Conservation (phyloP, 2,329 filamentous ascomycete genomes). For the Neofusicoccum sp. region DNA sequence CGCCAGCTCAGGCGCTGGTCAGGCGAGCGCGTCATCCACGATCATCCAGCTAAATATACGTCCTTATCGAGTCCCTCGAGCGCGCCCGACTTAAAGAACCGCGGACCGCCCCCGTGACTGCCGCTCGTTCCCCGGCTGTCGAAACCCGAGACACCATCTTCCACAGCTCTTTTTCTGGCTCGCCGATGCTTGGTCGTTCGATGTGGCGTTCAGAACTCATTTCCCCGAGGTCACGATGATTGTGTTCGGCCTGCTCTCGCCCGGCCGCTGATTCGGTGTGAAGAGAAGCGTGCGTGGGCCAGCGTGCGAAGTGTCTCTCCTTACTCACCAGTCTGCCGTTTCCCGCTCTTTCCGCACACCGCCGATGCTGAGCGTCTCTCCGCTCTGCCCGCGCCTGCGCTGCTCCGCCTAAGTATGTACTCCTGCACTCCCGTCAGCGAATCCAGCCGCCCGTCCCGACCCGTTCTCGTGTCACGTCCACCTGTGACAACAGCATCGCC, state of each 20-base stretch:
- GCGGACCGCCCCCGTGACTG: background rate
- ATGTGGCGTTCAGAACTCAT: background rate
- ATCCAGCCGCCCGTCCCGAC: background rate
- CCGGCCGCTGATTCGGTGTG: background rate
- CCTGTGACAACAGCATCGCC: background rate
- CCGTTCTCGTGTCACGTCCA: background rate
- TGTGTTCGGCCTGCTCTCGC: background rate
- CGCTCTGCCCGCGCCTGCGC: background rate
- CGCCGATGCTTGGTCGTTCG: background rate
- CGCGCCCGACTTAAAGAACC: no score
- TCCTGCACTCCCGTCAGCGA: background rate
- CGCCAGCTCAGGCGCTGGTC: background rate
- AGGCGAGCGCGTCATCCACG: background rate
- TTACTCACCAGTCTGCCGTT: background rate
- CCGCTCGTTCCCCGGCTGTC: background rate
- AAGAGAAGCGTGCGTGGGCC: background rate
- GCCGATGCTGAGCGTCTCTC: background rate
- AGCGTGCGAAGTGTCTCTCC: background rate
- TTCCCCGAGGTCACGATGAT: background rate
- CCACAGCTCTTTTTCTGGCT: background rate
- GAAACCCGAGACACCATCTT: background rate
- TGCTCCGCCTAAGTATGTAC: background rate
- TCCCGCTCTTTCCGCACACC: background rate
- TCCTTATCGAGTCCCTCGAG: no score
- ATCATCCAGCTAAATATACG: background rate